phyloP scores from a whole-genome alignment of 1,284 basidiomycete genomes.

The Paramarasmius palmivorus region DNA sequence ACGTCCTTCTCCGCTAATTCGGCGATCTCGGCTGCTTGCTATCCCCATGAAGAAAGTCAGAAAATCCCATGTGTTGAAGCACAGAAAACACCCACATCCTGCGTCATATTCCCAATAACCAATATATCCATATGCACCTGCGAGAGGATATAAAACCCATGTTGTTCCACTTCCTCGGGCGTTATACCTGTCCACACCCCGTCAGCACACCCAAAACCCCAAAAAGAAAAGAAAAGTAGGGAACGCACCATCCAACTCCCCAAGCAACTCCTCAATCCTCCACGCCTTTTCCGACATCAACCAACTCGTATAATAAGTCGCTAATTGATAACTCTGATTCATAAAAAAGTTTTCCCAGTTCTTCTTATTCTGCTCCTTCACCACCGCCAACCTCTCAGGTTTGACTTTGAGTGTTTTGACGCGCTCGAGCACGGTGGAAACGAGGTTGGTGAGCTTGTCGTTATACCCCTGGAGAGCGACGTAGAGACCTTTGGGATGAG shows the following conservation, averaged over 20 bases:
- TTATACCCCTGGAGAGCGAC: conserved; percentile 87
- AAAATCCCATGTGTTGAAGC: too few relatives aligned
- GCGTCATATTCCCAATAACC: conserved; percentile 83
- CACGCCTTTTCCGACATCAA: conserved; percentile 73
- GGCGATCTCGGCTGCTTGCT: conserved; percentile 75
- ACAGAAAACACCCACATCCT: conserved; percentile 65
- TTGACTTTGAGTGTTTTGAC: conserved; percentile 72
- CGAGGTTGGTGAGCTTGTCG: conserved; percentile 86
- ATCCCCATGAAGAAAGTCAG: too few relatives aligned
- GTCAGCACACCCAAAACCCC: too few relatives aligned
- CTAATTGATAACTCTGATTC: conserved; percentile 81
- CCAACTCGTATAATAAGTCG: conserved; percentile 79
- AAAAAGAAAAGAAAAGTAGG: background rate
- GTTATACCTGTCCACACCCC: conserved; percentile 41
- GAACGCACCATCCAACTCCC: conserved; percentile 71
- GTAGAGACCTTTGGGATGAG: conserved; percentile 68
- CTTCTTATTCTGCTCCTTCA: conserved; percentile 80
- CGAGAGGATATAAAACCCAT: conserved; percentile 65
- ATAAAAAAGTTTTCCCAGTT: conserved; percentile 89
- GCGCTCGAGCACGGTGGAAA: conserved; percentile 76
- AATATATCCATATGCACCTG: conserved; percentile 77
- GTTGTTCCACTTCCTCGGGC: conserved; percentile 70
- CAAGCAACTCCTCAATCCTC: conserved; percentile 82
- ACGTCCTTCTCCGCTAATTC: conserved; percentile 76
- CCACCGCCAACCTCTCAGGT: conserved; percentile 74